Conservation (phyloP, 78 protist genomes). For the Polysphondylium violaceum region DNA sequence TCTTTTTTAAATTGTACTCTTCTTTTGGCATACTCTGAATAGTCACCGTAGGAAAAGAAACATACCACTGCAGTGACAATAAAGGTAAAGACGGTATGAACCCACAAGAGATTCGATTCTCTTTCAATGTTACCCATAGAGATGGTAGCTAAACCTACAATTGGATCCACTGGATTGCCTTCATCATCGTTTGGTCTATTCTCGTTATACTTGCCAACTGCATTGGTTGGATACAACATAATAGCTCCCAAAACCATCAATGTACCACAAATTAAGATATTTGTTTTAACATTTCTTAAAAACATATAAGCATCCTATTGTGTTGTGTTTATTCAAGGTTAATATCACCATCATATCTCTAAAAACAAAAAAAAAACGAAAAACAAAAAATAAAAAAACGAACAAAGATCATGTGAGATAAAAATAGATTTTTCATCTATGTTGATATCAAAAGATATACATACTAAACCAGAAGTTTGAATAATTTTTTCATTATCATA, state of each 20-base stretch:
- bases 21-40: neutral
- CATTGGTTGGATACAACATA: constrained; percentile 53
- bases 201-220: constrained; percentile 29
- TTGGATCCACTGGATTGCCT: constrained; percentile 36
- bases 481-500: constrained; percentile 37
- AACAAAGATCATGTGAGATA: neutral
- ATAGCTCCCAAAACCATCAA: constrained; percentile 31
- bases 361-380: neutral
- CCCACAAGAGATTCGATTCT: constrained; percentile 42
- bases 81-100: constrained; percentile 36
- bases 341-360: too few species aligned
- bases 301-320: constrained; percentile 68
- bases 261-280: neutral
- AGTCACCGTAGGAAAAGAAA: constrained; percentile 23
- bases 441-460: neutral
- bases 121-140: constrained; percentile 67
- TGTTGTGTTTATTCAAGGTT: too few species aligned
- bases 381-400: neutral
- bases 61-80: constrained; percentile 34
- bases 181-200: neutral
- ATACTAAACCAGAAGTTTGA: constrained; percentile 50
- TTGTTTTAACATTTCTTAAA: constrained; percentile 45
- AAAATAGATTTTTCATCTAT: neutral
- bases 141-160: constrained; percentile 33
- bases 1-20: constrained; percentile 34